Evolutionary conservation across 495 filamentous ascomycete genomes (phyloP).

Genomic region (Penicillium riverlandense): DNA sequence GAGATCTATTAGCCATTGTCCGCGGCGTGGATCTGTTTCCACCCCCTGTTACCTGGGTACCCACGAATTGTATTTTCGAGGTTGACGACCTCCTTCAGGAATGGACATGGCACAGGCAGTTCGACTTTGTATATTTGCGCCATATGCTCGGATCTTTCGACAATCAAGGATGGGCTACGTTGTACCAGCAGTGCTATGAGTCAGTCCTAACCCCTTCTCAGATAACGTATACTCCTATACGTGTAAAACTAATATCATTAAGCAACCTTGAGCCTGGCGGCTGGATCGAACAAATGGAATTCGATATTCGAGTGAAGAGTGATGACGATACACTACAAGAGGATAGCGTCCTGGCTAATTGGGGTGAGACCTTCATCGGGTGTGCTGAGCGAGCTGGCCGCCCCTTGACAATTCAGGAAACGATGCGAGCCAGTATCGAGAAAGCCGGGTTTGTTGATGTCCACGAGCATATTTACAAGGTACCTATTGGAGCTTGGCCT

Average conservation of each 20-base stretch:
- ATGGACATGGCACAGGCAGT: conserved; percentile 12
- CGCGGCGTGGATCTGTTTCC: conserved; percentile 6
- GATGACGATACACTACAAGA: conserved; percentile 32
- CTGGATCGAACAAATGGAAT: conserved; percentile 46
- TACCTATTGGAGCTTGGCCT: conserved; percentile 9
- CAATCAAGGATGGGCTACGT: conserved; percentile 14
- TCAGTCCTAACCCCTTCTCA: conserved; percentile 6
- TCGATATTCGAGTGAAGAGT: conserved; percentile 25
- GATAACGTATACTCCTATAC: conserved; percentile 7
- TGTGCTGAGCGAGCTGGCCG: conserved; percentile 5
- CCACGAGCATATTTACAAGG: background rate
- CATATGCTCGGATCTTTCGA: conserved; percentile 6
- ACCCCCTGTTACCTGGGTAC: conserved; percentile 9
- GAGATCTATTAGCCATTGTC: background rate
- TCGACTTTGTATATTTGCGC: conserved; percentile 17
- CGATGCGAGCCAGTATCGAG: conserved; percentile 13
- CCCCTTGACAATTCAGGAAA: conserved; percentile 1
- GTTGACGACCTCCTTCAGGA: conserved; percentile 14
- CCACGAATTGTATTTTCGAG: conserved; percentile 17
- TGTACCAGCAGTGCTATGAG: conserved; percentile 22
- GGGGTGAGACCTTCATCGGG: conserved; percentile 8
- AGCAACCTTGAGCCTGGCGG: conserved; percentile 35
- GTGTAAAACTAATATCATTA: conserved; percentile 8
- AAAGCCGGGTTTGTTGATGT: conserved; percentile 21
- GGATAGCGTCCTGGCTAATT: conserved; percentile 14